These are phyloP conservation scores for Lepidium campestre DNA, from an alignment of 441 rosid genomes.

Conservation along the genomic window DNA sequence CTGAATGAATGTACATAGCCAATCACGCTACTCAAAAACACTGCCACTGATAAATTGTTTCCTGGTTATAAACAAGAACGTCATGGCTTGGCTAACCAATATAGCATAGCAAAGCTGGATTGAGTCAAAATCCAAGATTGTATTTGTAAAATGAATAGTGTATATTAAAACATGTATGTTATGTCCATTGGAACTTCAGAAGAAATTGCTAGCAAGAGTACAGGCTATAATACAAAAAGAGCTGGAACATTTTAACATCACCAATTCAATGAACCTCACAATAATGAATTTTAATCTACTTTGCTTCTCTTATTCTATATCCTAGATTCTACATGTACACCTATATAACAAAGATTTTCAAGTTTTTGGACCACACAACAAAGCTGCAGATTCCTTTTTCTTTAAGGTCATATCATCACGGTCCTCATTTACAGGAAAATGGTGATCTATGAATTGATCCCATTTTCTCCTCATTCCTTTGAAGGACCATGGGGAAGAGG, in stretches of 20 bases:
- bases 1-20: conserved; percentile 14
- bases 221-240: conserved; percentile 1
- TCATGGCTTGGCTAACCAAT: not conserved
- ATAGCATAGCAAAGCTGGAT: not conserved
- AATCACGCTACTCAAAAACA: not conserved
- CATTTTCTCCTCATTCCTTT: conserved; percentile 46
- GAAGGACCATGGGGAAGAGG: conserved; percentile 38
- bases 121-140: not conserved
- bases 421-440: conserved; percentile 46
- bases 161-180: not conserved
- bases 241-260: not conserved
- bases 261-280: not conserved
- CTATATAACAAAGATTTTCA: conserved; percentile 2
- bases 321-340: conserved; percentile 22
- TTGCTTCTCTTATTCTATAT: conserved; percentile 4
- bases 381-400: conserved; percentile 19
- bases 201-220: not conserved
- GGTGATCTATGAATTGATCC: conserved; percentile 50
- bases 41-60: not conserved
- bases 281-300: conserved; percentile 15
- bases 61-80: not conserved
- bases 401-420: conserved; percentile 40
- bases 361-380: conserved; percentile 13
- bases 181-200: not conserved
- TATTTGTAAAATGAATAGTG: not conserved